Evolutionary conservation across 2,329 filamentous ascomycete genomes (phyloP).

Genomic region (Penicillium brevicompactum): DNA sequence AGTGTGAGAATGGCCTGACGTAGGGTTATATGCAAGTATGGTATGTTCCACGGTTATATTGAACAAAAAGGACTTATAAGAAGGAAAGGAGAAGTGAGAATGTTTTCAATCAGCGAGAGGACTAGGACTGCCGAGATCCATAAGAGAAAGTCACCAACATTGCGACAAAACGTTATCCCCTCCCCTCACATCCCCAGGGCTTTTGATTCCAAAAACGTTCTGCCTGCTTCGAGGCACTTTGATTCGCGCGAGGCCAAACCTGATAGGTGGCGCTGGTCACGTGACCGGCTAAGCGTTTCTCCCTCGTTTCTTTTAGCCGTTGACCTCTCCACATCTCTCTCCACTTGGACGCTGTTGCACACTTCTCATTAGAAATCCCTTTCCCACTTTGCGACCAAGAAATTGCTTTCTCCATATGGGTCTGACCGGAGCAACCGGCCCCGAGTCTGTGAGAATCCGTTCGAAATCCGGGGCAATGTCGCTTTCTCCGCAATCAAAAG

Average conservation of each 20-base stretch:
- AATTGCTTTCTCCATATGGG: not conserved
- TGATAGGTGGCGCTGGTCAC: too few species aligned
- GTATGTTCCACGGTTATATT: too few species aligned
- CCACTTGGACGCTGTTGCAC: too few species aligned
- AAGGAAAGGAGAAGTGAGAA: not conserved
- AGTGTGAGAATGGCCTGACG: not conserved
- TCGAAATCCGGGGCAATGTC: not conserved
- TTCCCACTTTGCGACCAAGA: not conserved
- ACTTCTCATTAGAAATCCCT: not conserved
- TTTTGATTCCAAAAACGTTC: not conserved
- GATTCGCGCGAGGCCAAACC: not conserved
- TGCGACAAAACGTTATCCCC: slow-evolving; percentile 19
- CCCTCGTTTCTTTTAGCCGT: slow-evolving; percentile 14
- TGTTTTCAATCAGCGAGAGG: not conserved
- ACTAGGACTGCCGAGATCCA: not conserved
- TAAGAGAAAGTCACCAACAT: not conserved
- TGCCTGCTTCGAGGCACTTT: slow-evolving; percentile 1
- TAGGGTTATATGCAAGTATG: not conserved
- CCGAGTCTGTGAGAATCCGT: not conserved
- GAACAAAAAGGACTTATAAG: not conserved
- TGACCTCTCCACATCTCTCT: not conserved
- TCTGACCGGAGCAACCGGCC: not conserved
- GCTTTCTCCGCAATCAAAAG: not conserved
- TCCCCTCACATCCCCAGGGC: not conserved
- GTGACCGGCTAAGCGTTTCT: slow-evolving; percentile 14